These are phyloP conservation scores for Exsudoporus frostii DNA, from an alignment of 768 basidiomycete species.

Conservation along the genomic window DNA sequence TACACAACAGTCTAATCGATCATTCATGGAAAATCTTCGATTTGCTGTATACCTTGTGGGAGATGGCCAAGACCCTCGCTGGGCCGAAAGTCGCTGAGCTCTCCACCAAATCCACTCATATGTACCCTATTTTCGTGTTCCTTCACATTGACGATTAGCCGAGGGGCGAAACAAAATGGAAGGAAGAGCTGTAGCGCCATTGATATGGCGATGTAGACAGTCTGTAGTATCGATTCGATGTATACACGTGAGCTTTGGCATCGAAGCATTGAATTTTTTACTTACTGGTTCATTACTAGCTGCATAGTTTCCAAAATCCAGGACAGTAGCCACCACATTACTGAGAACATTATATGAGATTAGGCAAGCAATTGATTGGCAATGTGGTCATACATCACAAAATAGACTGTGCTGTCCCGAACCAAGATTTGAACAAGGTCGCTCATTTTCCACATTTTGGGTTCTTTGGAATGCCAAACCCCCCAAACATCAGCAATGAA, in stretches of 20 bases:
- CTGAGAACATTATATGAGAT: not conserved
- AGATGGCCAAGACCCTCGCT: not conserved
- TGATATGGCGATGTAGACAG: constrained; percentile 8
- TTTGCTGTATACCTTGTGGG: not conserved
- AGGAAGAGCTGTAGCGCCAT: constrained; percentile 16
- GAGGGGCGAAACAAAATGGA: constrained; percentile 15
- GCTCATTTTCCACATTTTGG: not conserved
- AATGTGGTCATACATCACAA: constrained; percentile 11
- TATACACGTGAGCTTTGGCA: not conserved
- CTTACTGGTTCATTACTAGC: not conserved
- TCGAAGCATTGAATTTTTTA: not conserved
- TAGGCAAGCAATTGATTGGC: not conserved
- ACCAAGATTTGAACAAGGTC: constrained; percentile 13
- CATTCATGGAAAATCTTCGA: not conserved
- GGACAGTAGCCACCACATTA: not conserved
- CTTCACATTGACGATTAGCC: constrained; percentile 18
- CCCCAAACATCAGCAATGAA: constrained; percentile 2
- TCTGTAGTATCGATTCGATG: not conserved
- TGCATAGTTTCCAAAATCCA: constrained; percentile 1
- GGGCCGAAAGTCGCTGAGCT: not conserved
- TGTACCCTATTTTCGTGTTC: constrained; percentile 8
- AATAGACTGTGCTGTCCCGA: constrained; percentile 21
- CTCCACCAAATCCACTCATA: not conserved
- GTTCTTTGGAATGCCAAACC: not conserved
- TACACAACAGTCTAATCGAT: not conserved